Conservation (phyloP, 1,284 basidiomycete genomes). For the Trichosporon sp. region DNA sequence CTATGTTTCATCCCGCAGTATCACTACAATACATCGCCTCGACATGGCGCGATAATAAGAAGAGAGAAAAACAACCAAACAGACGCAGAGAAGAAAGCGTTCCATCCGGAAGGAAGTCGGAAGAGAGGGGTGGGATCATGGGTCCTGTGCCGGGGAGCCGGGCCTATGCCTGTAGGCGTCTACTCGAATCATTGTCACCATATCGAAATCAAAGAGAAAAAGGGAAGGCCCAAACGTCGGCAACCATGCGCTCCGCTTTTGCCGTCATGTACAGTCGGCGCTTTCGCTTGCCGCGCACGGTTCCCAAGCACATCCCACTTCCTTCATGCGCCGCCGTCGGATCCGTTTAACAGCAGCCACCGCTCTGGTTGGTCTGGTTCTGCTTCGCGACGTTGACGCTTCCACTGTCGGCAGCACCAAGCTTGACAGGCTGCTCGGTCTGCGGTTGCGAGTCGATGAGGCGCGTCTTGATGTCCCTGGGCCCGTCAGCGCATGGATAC, state of each 20-base stretch:
- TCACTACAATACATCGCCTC: conserved; percentile 24
- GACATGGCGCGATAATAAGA: conserved; percentile 10
- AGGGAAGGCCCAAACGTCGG: neutral
- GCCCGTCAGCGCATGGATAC: neutral
- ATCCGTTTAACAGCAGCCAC: conserved; percentile 41
- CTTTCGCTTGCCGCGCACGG: neutral
- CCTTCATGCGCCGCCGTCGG: neutral
- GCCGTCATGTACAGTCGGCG: neutral
- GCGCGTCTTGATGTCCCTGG: conserved; percentile 91
- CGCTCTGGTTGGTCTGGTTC: conserved; percentile 17
- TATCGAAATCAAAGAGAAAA: neutral
- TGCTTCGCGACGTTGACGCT: conserved; percentile 41
- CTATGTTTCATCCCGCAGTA: conserved; percentile 20
- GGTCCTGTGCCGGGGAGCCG: neutral
- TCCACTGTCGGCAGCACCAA: conserved; percentile 34
- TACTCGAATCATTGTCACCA: neutral
- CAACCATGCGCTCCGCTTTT: neutral
- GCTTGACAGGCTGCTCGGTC: conserved; percentile 45
- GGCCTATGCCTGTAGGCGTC: neutral
- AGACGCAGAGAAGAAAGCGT: neutral
- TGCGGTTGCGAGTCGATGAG: conserved; percentile 92
- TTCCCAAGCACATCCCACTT: neutral
- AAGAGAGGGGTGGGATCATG: neutral
- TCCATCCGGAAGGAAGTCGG: neutral
- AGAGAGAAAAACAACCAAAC: neutral